phyloP scores from a whole-genome alignment of 2,329 filamentous ascomycete species.

The Arthrinium puccinioides region DNA sequence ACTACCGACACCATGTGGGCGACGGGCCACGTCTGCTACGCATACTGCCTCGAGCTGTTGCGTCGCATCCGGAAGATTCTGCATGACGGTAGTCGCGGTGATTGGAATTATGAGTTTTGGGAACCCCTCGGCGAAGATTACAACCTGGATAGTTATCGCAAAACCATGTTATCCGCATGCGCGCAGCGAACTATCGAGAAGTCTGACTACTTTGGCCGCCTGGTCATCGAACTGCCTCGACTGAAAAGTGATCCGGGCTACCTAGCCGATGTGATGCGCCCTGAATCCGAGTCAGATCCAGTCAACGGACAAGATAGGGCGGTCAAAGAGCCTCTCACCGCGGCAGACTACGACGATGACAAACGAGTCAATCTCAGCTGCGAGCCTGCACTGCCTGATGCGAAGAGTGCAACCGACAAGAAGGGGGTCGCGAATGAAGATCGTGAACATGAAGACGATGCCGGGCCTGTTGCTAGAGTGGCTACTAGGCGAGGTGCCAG shows the following conservation, averaged over 20 bases:
- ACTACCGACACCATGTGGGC: not conserved
- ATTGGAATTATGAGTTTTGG: not conserved
- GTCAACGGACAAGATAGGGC: no score
- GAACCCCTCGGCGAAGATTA: not conserved
- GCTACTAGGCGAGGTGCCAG: no score
- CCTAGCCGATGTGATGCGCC: not conserved
- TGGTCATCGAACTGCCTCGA: constrained; percentile 4
- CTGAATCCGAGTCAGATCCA: no score
- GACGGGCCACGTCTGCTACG: constrained; percentile 3
- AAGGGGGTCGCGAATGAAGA: no score
- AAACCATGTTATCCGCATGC: constrained; percentile 2
- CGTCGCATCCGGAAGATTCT: not conserved
- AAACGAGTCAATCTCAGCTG: not conserved
- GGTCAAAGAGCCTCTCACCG: no score
- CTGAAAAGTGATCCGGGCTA: no score
- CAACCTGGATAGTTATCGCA: not conserved
- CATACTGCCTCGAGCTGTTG: constrained; percentile 1
- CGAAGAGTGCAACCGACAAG: no score
- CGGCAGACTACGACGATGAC: not conserved
- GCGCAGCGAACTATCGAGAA: constrained; percentile 4
- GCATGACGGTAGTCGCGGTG: not conserved
- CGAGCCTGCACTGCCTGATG: no score
- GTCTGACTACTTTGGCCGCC: not conserved
- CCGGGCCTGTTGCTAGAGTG: no score
- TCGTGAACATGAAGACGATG: no score